Evolutionary conservation across 2,329 filamentous ascomycete genomes (phyloP).

Genomic region (Sporothrix dimorphospora): DNA sequence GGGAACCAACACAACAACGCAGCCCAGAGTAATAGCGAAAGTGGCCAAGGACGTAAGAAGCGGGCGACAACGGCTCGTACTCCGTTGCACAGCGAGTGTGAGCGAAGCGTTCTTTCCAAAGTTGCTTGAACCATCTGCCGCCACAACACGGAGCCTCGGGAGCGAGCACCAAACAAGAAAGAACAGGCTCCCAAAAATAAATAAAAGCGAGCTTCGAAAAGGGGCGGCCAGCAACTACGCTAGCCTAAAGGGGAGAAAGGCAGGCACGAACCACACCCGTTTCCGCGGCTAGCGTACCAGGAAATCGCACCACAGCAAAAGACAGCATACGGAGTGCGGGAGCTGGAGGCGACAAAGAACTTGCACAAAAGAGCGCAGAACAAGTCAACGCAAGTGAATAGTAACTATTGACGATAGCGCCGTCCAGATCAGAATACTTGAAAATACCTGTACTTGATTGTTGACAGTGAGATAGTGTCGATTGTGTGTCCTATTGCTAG

Average conservation of each 20-base stretch:
- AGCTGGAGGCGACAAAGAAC: neutral
- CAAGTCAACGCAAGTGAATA: neutral
- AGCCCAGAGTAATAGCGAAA: neutral
- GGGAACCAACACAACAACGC: neutral
- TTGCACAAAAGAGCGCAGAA: neutral
- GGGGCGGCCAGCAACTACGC: neutral
- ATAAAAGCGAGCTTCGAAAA: constrained; percentile 11
- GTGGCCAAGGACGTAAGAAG: neutral
- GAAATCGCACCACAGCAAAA: constrained; percentile 10
- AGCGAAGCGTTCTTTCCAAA: neutral
- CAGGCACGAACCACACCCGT: constrained; percentile 24
- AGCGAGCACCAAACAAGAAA: neutral
- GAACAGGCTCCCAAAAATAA: constrained; percentile 14
- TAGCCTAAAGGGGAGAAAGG: constrained; percentile 9
- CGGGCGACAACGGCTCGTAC: neutral
- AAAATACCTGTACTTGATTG: neutral
- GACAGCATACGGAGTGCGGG: neutral
- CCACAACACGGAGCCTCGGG: neutral
- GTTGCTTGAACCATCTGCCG: neutral
- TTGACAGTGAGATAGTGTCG: neutral
- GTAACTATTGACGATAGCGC: neutral
- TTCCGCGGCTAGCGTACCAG: constrained; percentile 13
- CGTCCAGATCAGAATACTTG: neutral
- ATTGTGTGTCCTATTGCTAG: neutral
- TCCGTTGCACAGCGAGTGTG: constrained; percentile 7